These are phyloP conservation scores for Boletus rubescentipes DNA, from an alignment of 768 basidiomycete species.

Conservation along the genomic window DNA sequence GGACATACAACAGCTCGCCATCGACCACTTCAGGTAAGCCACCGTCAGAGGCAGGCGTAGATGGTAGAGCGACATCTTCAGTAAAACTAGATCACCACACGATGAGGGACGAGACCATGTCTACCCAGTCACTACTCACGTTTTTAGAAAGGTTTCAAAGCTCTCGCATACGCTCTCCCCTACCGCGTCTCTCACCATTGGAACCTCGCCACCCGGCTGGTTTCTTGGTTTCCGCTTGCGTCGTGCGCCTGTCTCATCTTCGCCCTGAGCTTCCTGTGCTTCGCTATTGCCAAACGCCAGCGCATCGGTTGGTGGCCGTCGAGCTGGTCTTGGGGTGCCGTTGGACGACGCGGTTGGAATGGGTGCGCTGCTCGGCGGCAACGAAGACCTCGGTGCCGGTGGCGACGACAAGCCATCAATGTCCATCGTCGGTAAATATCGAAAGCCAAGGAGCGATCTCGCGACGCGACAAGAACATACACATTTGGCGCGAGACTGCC, in stretches of 20 bases:
- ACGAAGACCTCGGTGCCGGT: conserved; percentile 48
- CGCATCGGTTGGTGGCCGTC: conserved; percentile 50
- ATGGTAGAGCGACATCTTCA: conserved; percentile 72
- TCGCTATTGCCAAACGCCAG: conserved; percentile 57
- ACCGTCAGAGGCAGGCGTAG: conserved; percentile 78
- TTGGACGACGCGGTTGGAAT: conserved; percentile 37
- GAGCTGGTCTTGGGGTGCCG: conserved; percentile 31
- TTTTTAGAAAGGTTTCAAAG: conserved; percentile 89
- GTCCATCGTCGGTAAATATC: conserved; percentile 44
- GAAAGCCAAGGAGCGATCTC: conserved; percentile 13
- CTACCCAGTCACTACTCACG: conserved; percentile 49
- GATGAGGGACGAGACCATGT: neutral
- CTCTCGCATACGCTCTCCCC: conserved; percentile 93
- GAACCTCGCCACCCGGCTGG: conserved; percentile 63
- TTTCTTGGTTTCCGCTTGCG: conserved; percentile 44
- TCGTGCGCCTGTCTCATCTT: conserved; percentile 42
- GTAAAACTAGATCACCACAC: conserved; percentile 62
- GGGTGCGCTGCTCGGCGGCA: conserved; percentile 52
- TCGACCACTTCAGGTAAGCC: conserved; percentile 52
- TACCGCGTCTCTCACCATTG: conserved; percentile 89
- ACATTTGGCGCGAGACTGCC: conserved; percentile 41
- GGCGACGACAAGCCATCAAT: conserved; percentile 60
- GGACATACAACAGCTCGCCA: conserved; percentile 77
- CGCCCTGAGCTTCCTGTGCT: conserved; percentile 35
- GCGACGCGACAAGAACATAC: conserved; percentile 28